Conservation (phyloP, 1,284 basidiomycete species). For the Tetrapyrgos nigripes region DNA sequence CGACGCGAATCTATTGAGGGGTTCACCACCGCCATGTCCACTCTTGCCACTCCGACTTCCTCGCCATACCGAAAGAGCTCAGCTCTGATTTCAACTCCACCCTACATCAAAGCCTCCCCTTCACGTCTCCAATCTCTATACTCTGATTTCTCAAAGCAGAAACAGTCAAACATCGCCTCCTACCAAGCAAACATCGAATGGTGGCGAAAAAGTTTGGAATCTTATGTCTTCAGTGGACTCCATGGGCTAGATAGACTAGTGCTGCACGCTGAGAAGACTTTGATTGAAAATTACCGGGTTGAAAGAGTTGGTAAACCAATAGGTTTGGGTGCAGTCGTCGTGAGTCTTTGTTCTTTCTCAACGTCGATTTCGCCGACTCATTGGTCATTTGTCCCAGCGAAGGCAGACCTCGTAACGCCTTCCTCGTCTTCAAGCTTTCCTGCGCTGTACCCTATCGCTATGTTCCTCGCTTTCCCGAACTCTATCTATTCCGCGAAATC, state of each 20-base stretch:
- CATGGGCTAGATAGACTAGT: conserved; percentile 62
- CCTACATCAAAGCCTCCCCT: conserved; percentile 57
- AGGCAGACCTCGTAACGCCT: conserved; percentile 65
- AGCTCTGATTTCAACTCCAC: conserved; percentile 26
- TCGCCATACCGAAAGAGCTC: background rate
- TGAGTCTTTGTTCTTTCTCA: conserved; percentile 45
- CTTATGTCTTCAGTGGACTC: conserved; percentile 64
- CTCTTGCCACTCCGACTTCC: conserved; percentile 2
- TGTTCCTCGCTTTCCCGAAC: conserved; percentile 63
- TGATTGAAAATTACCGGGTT: conserved; percentile 69
- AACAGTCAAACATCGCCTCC: conserved; percentile 83
- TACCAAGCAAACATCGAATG: conserved; percentile 85
- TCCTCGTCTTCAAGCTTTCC: conserved; percentile 30
- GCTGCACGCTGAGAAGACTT: conserved; percentile 62
- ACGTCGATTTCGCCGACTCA: conserved; percentile 3
- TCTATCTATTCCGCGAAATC: conserved; percentile 77
- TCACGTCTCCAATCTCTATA: conserved; percentile 85
- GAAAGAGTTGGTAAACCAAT: conserved; percentile 82
- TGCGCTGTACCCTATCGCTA: conserved; percentile 52
- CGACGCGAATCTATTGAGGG: too few relatives aligned
- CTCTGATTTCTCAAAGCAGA: conserved; percentile 87
- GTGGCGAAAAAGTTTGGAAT: conserved; percentile 82
- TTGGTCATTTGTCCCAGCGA: conserved; percentile 24
- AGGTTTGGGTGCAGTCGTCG: conserved; percentile 82
- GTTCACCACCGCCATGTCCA: background rate